Base-by-base conservation (phyloP, 768 basidiomycete genomes). In the Fomitopsis serialis region DNA sequence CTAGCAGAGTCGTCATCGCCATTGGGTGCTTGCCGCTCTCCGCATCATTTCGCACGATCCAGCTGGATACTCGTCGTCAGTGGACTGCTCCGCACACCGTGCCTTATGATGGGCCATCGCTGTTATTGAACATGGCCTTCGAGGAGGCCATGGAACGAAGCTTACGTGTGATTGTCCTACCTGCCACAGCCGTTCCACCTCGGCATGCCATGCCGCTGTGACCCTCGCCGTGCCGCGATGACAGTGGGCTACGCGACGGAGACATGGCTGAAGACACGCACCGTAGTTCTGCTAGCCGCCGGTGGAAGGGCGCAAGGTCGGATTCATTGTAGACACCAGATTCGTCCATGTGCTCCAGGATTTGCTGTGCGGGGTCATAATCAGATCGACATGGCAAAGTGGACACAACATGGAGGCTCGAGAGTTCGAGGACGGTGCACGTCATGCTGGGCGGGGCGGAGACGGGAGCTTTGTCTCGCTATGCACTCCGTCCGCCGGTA, bases 271-370 rank as follows among this genome's bases (percentile, higher is more conserved):
- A 40, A 8, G 22, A 35, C 34, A 66, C 62, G 57, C 53, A 77
- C 56, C 91, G 86, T 37, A 99, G 78, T 57, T 94, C 89, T 23
- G 77, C 73, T 48, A 98, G 71, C 54, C 97, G 84, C 58, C 79
- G 78, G 53, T 86, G 82, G 71, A 98, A 98, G 1, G 97, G 94
- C 25, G 78, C 78, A 27, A 98, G 84, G 72, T 97, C 92, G 22
- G 85, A 73, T 64, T 94, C 91, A 60, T 92, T 98, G 71, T 98
- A 98, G 43, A 92, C 86, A 6, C 88, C 88, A 1, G 92, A 93
- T 67, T 99, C 97, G 69, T 94, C 90, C 87, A 98, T 90, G 66
- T 95, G 92, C 66, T 87, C 85, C 45, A 96, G 78, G 35, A 97
- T 87, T 93, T 94, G 89, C 92, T 96, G 73, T 54, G 61, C 54